Evolutionary conservation across 2,329 filamentous ascomycete species (phyloP), one percentile per base, ranked within the genome.

Genomic region (Ustilaginoidea virens): DNA sequence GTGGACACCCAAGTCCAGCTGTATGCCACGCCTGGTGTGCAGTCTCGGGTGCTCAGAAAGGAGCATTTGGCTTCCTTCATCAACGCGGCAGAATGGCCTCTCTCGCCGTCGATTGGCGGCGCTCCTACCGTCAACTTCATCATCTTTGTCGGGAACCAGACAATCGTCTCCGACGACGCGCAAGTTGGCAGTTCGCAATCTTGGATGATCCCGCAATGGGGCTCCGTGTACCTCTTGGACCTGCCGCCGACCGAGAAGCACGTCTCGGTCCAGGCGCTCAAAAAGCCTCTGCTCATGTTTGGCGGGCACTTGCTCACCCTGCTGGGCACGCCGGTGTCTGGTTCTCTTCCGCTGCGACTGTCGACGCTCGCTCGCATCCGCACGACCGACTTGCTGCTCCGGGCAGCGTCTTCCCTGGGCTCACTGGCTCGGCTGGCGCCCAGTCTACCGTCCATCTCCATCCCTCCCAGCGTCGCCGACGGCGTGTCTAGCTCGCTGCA

Each of bases 131-230:
- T 98, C 46, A 96, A 98, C 54, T 96, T 98, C 48, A 75, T 96
- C 32, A 66, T 96, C 17, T 98, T 90, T 45, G 74, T 92, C 6
- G 83, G 86, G 5, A 74, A 81, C 33, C 70, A 79, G 33, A 83
- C 75, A 7, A 85, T 83, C 36, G 60, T 52, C 4, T 44, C 61
- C 29, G 53, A 58, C 25, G 50, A 27, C 11, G 27, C 57, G 3
- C 52, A 57, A 30, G 43, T 48, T 3, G 56, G 58, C 17, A 66
- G 60, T 4, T 66, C 70, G 1, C 71, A 69, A 43, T 74, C 70
- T 21, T 96, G 87, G 87, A 66, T 94, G 38, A 79, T 98, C 25
- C 90, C 90, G 0, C 90, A 98, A 57, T 98, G 90, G 90, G 90
- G 90, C 21, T 66, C 68, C 11, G 67, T 76, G 7, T 74, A 72